These are phyloP conservation scores for Saccharomycopsis schoenii DNA, from an alignment of 805 yeast genomes.

Conservation along the genomic window DNA sequence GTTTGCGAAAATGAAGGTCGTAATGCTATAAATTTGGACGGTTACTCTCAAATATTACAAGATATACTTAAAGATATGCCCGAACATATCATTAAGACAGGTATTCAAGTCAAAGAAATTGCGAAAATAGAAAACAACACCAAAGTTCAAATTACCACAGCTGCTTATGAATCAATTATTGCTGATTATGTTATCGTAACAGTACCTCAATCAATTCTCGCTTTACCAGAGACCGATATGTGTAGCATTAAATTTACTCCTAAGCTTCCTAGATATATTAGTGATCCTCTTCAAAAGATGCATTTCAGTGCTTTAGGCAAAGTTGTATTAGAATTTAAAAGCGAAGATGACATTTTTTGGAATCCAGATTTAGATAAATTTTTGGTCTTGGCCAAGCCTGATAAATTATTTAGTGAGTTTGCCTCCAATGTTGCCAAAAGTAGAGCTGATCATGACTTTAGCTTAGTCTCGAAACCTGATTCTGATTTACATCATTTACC, in stretches of 20 bases:
- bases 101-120: conserved; percentile 31
- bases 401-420: conserved; percentile 15
- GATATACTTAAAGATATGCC: conserved; percentile 35
- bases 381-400: conserved; percentile 33
- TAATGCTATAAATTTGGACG: conserved; percentile 57
- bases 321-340: conserved; percentile 51
- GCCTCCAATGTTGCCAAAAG: conserved; percentile 8
- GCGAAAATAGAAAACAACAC: neutral
- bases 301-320: conserved; percentile 67
- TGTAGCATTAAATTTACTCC: conserved; percentile 52
- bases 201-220: conserved; percentile 66
- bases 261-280: conserved; percentile 37
- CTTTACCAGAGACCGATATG: conserved; percentile 26
- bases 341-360: conserved; percentile 50
- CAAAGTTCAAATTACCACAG: conserved; percentile 21
- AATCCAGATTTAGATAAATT: conserved; percentile 40
- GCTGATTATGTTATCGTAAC: conserved; percentile 61
- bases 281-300: conserved; percentile 35
- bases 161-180: conserved; percentile 24
- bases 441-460: neutral
- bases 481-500: conserved; percentile 4
- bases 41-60: conserved; percentile 45
- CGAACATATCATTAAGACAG: conserved; percentile 28
- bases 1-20: conserved; percentile 69
- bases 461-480: conserved; percentile 8